Conservation (phyloP, 2,329 filamentous ascomycete species). For the Exophiala xenobiotica region DNA sequence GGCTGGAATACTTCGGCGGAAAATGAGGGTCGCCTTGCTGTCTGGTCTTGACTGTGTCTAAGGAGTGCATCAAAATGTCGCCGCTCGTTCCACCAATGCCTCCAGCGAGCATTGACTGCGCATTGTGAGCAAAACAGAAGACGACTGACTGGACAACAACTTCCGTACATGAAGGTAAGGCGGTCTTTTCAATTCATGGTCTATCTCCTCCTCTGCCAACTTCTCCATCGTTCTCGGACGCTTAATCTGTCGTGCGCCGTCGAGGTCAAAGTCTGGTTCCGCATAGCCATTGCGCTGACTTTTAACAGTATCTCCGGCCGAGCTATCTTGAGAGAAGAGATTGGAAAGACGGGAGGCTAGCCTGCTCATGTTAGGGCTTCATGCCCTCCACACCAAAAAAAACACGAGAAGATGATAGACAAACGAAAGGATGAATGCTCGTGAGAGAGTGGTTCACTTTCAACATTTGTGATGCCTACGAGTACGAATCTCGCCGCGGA, state of each 20-base stretch:
- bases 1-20: slow-evolving; percentile 86
- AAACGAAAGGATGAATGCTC: no score
- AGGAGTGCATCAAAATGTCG: slow-evolving; percentile 97
- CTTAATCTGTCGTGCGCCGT: slow-evolving; percentile 30
- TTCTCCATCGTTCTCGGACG: slow-evolving; percentile 27
- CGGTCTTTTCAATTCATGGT: slow-evolving; percentile 46
- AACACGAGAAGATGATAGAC: not conserved
- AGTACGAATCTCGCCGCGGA: no score
- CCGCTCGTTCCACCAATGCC: slow-evolving; percentile 89
- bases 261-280: slow-evolving; percentile 33
- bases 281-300: slow-evolving; percentile 31
- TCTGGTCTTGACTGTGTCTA: slow-evolving; percentile 97
- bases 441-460: no score
- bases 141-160: slow-evolving; percentile 22
- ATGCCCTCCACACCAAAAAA: slow-evolving; percentile 15
- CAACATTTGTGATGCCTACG: no score
- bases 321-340: slow-evolving; percentile 49
- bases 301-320: slow-evolving; percentile 22
- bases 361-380: slow-evolving; percentile 54
- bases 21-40: slow-evolving; percentile 95
- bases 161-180: slow-evolving; percentile 61
- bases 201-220: slow-evolving; percentile 28
- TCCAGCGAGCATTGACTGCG: slow-evolving; percentile 88
- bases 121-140: slow-evolving; percentile 14
- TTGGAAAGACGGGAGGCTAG: slow-evolving; percentile 55